Evolutionary conservation across 768 basidiomycete genomes (phyloP).

Genomic region (Leucosporidium creatinivorum): DNA sequence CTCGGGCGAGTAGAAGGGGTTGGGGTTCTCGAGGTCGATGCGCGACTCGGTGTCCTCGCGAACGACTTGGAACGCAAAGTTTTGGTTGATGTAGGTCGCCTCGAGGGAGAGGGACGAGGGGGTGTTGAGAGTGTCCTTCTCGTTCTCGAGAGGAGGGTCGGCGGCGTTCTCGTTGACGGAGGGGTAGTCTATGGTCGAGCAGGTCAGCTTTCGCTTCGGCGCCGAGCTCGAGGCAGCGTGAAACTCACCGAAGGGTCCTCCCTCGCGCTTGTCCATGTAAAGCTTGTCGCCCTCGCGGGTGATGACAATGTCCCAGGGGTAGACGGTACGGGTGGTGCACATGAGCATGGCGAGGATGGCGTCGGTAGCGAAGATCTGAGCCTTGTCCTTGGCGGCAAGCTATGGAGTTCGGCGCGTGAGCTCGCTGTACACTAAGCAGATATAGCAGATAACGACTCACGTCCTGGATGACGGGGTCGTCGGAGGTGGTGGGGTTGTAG

Average conservation of each 20-base stretch:
- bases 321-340: conserved; percentile 89
- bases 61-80: conserved; percentile 94
- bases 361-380: conserved; percentile 88
- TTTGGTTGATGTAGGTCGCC: conserved; percentile 98
- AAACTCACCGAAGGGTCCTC: conserved; percentile 73
- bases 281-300: conserved; percentile 85
- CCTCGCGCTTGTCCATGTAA: conserved; percentile 89
- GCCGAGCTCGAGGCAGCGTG: neutral
- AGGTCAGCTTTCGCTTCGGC: neutral
- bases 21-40: conserved; percentile 72
- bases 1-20: conserved; percentile 90
- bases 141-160: conserved; percentile 79
- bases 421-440: no score
- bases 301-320: conserved; percentile 98
- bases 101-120: conserved; percentile 89
- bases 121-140: conserved; percentile 71
- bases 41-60: conserved; percentile 58
- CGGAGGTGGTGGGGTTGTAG: conserved; percentile 95
- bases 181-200: conserved; percentile 56
- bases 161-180: conserved; percentile 98
- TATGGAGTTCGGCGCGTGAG: conserved; percentile 43
- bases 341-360: conserved; percentile 90
- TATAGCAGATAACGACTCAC: conserved; percentile 47
- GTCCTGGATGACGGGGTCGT: conserved; percentile 93
- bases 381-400: conserved; percentile 72